Evolutionary conservation across 345 rosid species (phyloP).

Genomic region (Fremontodendron californicum): DNA sequence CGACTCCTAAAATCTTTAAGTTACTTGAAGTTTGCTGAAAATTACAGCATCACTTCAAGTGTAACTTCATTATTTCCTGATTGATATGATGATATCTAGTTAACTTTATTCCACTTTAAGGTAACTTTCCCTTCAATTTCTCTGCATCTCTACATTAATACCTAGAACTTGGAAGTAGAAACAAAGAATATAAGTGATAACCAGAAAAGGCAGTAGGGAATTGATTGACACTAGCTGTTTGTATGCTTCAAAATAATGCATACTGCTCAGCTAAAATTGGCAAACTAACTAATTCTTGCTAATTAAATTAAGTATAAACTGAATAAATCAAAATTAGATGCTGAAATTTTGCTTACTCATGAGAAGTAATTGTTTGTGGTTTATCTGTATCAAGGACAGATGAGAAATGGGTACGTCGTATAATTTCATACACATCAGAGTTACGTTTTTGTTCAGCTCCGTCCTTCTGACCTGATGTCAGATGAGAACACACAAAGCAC

Average conservation of each 20-base stretch:
- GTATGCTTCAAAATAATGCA: not conserved
- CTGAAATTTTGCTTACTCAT: slow-evolving; percentile 60
- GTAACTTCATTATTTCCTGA: not conserved
- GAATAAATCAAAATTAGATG: not conserved
- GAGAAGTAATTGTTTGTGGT: slow-evolving; percentile 78
- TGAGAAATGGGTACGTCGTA: slow-evolving; percentile 71
- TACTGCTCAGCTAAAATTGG: not conserved
- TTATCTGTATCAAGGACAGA: slow-evolving; percentile 61
- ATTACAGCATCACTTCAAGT: too few relatives aligned
- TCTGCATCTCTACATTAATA: not conserved
- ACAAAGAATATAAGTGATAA: not conserved
- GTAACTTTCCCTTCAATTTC: not conserved
- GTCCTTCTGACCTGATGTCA: slow-evolving; percentile 93
- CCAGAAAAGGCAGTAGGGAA: not conserved
- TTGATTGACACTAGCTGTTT: not conserved
- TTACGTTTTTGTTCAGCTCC: slow-evolving; percentile 92
- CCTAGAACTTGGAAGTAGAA: not conserved
- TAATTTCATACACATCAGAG: slow-evolving; percentile 81
- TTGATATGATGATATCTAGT: not conserved
- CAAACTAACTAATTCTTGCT: not conserved
- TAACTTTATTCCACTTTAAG: not conserved
- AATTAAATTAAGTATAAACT: not conserved
- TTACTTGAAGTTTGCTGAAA: not conserved
- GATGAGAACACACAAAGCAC: slow-evolving; percentile 98
- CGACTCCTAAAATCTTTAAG: not conserved